phyloP scores from a whole-genome alignment of 768 basidiomycete species.

The Porpolomopsis calyptriformis region DNA sequence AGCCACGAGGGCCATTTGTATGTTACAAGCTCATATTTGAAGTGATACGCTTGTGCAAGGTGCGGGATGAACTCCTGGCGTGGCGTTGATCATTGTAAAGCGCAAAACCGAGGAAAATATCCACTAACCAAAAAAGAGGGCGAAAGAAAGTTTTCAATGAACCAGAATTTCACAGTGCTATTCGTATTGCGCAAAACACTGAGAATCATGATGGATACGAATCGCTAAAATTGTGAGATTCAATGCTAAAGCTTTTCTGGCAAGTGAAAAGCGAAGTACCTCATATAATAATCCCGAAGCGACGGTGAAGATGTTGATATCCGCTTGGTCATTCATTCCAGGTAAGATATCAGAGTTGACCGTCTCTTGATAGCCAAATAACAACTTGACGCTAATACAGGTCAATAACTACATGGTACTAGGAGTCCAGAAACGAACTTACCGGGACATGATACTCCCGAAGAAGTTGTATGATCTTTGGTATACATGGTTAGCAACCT shows the following conservation, averaged over 20 bases:
- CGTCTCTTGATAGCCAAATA: slow-evolving; percentile 31
- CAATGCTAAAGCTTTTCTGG: neutral
- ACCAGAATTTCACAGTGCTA: slow-evolving; percentile 97
- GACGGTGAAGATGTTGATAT: slow-evolving; percentile 98
- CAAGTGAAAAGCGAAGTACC: slow-evolving; percentile 32
- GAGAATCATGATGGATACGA: slow-evolving; percentile 96
- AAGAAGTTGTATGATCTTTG: slow-evolving; percentile 31
- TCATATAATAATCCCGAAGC: slow-evolving; percentile 95
- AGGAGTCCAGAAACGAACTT: slow-evolving; percentile 14
- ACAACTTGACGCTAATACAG: slow-evolving; percentile 24
- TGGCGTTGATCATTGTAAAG: neutral
- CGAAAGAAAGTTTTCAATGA: slow-evolving; percentile 98
- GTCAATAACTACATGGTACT: slow-evolving; percentile 13
- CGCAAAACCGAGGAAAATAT: neutral
- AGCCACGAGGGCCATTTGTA: slow-evolving; percentile 99
- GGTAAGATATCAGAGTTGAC: slow-evolving; percentile 15
- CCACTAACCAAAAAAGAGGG: slow-evolving; percentile 81
- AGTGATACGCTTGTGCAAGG: slow-evolving; percentile 81
- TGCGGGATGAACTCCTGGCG: slow-evolving; percentile 87
- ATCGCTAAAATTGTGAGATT: slow-evolving; percentile 47
- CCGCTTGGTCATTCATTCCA: slow-evolving; percentile 47
- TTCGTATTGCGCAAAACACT: slow-evolving; percentile 93
- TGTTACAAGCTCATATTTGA: slow-evolving; percentile 95
- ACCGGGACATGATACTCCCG: slow-evolving; percentile 44
- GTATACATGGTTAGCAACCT: slow-evolving; percentile 20